phyloP scores from a whole-genome alignment of 306 rosid species.

The Nissolia schottii region DNA sequence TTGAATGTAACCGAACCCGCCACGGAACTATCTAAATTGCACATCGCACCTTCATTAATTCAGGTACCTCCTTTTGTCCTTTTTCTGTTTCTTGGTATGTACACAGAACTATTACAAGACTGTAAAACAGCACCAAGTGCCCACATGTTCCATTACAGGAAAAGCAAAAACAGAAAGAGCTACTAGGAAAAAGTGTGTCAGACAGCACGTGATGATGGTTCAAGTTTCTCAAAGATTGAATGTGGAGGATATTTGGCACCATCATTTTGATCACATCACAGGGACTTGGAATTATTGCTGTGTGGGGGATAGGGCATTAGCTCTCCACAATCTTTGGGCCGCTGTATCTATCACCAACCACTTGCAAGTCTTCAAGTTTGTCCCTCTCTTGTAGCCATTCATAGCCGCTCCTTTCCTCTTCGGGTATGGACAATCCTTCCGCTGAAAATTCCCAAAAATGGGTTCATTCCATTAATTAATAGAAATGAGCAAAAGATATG shows the following conservation, averaged over 20 bases:
- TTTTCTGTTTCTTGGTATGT: conserved; percentile 35
- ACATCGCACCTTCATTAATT: conserved; percentile 8
- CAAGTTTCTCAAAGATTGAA: conserved; percentile 14
- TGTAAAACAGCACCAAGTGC: conserved; percentile 27
- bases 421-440: conserved; percentile 51
- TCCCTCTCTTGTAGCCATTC: conserved; percentile 93
- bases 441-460: conserved; percentile 33
- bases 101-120: conserved; percentile 32
- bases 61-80: conserved; percentile 17
- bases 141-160: conserved; percentile 30
- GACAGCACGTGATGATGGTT: not conserved
- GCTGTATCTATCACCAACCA: conserved; percentile 50
- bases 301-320: conserved; percentile 19
- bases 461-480: not conserved
- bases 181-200: not conserved
- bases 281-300: not conserved
- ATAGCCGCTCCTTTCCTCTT: conserved; percentile 50
- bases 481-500: not conserved
- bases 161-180: not conserved
- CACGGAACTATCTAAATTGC: conserved; percentile 6
- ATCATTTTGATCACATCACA: not conserved
- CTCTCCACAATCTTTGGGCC: conserved; percentile 70
- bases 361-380: conserved; percentile 54
- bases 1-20: not conserved
- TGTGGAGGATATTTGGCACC: conserved; percentile 11